Conservation (phyloP, 1,284 basidiomycete species). For the Neotropicomus parvogracilis region DNA sequence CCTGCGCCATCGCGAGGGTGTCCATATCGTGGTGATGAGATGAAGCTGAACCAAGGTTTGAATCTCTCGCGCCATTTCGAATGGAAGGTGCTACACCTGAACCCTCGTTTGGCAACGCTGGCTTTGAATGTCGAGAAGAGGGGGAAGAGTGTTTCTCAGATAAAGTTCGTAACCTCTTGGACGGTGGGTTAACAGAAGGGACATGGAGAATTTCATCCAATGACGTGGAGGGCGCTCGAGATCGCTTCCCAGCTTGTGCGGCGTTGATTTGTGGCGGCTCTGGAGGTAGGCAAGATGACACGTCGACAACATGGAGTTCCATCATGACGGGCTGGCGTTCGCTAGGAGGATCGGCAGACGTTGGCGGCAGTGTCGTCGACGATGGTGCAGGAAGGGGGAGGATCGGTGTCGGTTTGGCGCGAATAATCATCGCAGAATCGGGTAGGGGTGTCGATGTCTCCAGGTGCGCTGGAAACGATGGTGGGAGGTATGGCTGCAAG, state of each 20-base stretch:
- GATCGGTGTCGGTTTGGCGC: constrained; percentile 30
- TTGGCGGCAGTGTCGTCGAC: constrained; percentile 18
- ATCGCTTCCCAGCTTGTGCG: constrained; percentile 19
- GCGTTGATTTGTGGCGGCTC: constrained; percentile 9
- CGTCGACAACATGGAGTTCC: constrained; percentile 8
- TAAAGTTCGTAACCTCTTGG: constrained; percentile 18
- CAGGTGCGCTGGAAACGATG: constrained; percentile 30
- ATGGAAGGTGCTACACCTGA: neutral
- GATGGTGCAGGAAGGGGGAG: constrained; percentile 19
- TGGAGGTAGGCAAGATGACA: constrained; percentile 15
- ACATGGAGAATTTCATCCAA: constrained; percentile 2
- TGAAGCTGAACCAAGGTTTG: constrained; percentile 1
- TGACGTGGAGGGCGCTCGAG: constrained; percentile 11
- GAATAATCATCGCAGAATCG: constrained; percentile 12
- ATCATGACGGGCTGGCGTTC: constrained; percentile 7
- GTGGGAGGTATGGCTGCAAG: constrained; percentile 30
- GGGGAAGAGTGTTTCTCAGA: constrained; percentile 3
- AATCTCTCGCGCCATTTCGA: constrained; percentile 4
- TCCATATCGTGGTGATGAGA: neutral
- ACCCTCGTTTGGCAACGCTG: constrained; percentile 8
- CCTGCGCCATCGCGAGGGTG: neutral
- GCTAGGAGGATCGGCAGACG: constrained; percentile 12
- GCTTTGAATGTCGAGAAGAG: neutral
- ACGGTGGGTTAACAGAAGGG: constrained; percentile 11
- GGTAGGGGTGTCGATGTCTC: constrained; percentile 31